Conservation (phyloP, 768 basidiomycete species). For the Sporobolomyces roseus region DNA sequence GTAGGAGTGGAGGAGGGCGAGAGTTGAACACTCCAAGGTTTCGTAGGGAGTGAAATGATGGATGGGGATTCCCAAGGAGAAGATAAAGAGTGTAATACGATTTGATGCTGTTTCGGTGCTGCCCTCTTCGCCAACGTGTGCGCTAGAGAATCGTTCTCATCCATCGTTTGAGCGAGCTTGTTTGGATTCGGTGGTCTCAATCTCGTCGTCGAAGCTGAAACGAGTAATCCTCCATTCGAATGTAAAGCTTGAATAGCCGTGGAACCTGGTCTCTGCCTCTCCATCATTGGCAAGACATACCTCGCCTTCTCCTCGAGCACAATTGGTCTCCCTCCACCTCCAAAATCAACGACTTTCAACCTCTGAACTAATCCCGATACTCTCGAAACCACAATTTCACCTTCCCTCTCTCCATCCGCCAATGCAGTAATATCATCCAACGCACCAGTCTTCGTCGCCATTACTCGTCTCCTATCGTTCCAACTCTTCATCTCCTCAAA, state of each 20-base stretch:
- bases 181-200: background rate
- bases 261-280: background rate
- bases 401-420: background rate
- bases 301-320: constrained; percentile 19
- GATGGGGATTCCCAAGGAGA: constrained; percentile 9
- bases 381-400: constrained; percentile 13
- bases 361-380: constrained; percentile 14
- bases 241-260: constrained; percentile 15
- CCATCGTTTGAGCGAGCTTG: too few relatives aligned
- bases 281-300: background rate
- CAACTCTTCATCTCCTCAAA: background rate
- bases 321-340: background rate
- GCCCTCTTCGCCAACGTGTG: constrained; percentile 3
- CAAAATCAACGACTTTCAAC: background rate
- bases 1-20: background rate
- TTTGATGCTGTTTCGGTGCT: background rate
- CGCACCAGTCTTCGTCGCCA: background rate
- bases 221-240: background rate
- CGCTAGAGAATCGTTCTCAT: constrained; percentile 16
- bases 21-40: constrained; percentile 27
- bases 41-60: constrained; percentile 1
- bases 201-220: background rate
- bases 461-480: background rate
- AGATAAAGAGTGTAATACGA: constrained; percentile 11
- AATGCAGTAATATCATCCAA: constrained; percentile 22